Evolutionary conservation across 2,329 filamentous ascomycete species (phyloP).

Genomic region (Huntiella omanensis): DNA sequence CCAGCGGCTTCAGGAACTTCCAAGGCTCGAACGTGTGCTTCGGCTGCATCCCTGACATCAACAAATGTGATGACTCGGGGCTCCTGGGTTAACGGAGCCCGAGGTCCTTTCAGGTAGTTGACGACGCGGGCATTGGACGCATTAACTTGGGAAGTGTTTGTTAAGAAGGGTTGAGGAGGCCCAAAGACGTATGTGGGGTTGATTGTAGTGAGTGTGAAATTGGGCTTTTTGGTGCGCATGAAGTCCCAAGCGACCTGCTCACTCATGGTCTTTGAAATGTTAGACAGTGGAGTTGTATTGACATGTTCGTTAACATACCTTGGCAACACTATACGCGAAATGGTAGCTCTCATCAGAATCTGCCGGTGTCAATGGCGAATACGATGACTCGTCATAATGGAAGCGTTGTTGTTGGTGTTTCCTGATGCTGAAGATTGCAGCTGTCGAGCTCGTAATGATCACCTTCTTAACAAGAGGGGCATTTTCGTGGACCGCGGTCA

Average conservation of each 20-base stretch:
- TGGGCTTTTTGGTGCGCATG: conserved; percentile 18
- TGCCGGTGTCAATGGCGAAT: conserved; percentile 16
- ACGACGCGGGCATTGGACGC: conserved; percentile 41
- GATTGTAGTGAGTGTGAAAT: conserved; percentile 42
- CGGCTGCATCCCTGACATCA: conserved; percentile 41
- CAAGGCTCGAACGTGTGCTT: conserved; percentile 42
- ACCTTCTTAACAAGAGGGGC: conserved; percentile 41
- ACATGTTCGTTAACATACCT: conserved; percentile 10
- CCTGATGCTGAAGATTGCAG: conserved; percentile 23
- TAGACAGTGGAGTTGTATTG: neutral
- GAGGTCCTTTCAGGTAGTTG: conserved; percentile 43
- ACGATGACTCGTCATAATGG: conserved; percentile 15
- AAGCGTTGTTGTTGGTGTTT: conserved; percentile 15
- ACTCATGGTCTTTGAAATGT: conserved; percentile 30
- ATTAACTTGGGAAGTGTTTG: conserved; percentile 28
- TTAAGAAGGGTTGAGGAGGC: conserved; percentile 32
- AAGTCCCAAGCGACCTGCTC: conserved; percentile 46
- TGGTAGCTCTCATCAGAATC: conserved; percentile 13
- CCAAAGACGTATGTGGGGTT: conserved; percentile 45
- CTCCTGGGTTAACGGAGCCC: conserved; percentile 25
- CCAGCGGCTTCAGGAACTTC: conserved; percentile 35
- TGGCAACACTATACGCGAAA: conserved; percentile 18
- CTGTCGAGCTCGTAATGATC: conserved; percentile 32
- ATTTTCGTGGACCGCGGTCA: conserved; percentile 27
- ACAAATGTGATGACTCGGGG: conserved; percentile 25